Conservation (phyloP, 768 basidiomycete genomes). For the Suillus occidentalis region DNA sequence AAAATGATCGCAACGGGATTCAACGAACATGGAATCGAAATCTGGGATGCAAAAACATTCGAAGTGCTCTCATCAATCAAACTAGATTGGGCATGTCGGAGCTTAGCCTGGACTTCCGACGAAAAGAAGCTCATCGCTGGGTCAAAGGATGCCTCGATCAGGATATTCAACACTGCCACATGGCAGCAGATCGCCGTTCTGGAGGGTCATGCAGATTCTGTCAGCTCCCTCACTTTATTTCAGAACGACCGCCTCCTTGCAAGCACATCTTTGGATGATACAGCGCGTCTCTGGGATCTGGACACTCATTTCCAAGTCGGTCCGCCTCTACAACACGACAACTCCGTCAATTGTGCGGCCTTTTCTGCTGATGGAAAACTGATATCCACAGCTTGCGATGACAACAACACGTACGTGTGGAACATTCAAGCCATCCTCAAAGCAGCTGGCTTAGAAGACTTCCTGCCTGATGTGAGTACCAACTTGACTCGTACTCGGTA, state of each 20-base stretch:
- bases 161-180: neutral
- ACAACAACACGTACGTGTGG: neutral
- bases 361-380: constrained; percentile 9
- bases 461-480: neutral
- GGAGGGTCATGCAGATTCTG: neutral
- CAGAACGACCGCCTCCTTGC: neutral
- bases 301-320: neutral
- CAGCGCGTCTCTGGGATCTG: constrained; percentile 9
- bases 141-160: neutral
- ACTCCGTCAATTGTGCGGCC: neutral
- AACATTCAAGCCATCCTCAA: neutral
- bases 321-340: neutral
- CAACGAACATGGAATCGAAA: no score
- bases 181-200: neutral
- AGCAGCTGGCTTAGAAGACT: neutral
- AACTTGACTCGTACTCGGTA: no score
- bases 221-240: neutral
- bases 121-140: neutral
- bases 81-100: no score
- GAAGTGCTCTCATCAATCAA: no score
- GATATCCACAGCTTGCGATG: neutral
- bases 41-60: no score
- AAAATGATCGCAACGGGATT: neutral
- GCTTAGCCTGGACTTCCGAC: neutral
- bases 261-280: constrained; percentile 2